Base-by-base conservation (phyloP, 2,329 filamentous ascomycete species). In the Dactylellina haptotyla region DNA sequence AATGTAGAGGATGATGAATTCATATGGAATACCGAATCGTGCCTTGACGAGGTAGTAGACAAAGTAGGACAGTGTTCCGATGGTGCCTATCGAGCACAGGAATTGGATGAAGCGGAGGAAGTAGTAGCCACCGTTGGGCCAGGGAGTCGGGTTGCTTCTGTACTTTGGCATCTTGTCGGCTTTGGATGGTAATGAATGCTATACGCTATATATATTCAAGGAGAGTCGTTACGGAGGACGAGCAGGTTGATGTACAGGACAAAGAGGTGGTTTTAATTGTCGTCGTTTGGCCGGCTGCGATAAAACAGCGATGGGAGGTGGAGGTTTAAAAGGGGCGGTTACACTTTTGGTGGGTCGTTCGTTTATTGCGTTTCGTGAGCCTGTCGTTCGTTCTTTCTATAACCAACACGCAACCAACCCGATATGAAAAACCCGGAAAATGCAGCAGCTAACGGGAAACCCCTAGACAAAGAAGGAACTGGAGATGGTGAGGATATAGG, bases 111-210 rank as follows among this genome's bases (percentile, higher is more conserved):
- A 46, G 5, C 70, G 70, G 41, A 75, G 70, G 28, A 73, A 57
- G 57, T 75, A 75, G 70, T 75, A 75, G 28, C 23, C 70, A 43
- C 63, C 63, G 53, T 75, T 75, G 30, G 70, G 64, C 70, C 70
- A 75, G 28, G 70, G 63, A 32, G 70, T 75, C 32, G 70, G 64
- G 54, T 66, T 75, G 63, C 56, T 75, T 34, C 64, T 69, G 57
- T 43, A 69, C 18, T 63, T 69, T 34, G 57, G 34, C 62, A 67
- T 75, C 46, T 63, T 69, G 12, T 10, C 28, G n/a, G 39, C 37
- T 26, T n/a, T 57, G 34, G 10, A 25, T 25, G 2, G 25, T 39
- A 25, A 23, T 18, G 26, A 37, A 32, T 14, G 23, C 18, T 48
- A 25, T 20, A 46, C 14, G 30, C n/a, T 9, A 12, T 6, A 53